These are phyloP conservation scores for Solanum sparsipilum DNA, from an alignment of 257 asterid genomes.

Conservation along the genomic window DNA sequence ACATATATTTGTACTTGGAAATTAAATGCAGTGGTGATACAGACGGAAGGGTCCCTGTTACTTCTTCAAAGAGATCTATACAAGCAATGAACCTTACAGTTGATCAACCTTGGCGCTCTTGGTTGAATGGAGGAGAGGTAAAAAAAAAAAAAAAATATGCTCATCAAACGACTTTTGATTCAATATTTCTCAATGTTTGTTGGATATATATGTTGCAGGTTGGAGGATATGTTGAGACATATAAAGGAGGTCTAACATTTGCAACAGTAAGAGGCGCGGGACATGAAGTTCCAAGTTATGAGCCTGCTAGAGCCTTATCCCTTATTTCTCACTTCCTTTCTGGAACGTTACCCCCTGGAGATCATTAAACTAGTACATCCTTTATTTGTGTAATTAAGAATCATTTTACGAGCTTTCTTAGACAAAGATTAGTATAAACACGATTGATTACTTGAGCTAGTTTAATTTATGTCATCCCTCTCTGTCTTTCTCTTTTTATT, in stretches of 20 bases:
- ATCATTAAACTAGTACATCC: background rate
- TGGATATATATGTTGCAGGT: background rate
- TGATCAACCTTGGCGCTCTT: background rate
- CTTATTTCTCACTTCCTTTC: constrained; percentile 1
- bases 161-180: background rate
- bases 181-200: background rate
- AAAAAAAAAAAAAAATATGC: background rate
- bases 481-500: background rate
- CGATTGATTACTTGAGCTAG: background rate
- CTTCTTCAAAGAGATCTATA: constrained; percentile 8
- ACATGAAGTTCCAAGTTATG: background rate
- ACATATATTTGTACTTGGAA: background rate
- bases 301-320: background rate
- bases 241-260: background rate
- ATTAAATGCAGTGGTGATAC: constrained; percentile 1
- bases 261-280: constrained; percentile 5
- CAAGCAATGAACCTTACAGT: constrained; percentile 2
- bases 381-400: background rate
- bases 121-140: constrained; percentile 6
- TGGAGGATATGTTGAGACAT: background rate
- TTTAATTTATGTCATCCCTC: background rate
- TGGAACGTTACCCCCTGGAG: background rate
- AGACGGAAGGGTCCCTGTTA: constrained; percentile 14
- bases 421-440: background rate
- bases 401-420: background rate